Evolutionary conservation across 345 rosid species (phyloP).

Genomic region (Hypericum androsaemum): DNA sequence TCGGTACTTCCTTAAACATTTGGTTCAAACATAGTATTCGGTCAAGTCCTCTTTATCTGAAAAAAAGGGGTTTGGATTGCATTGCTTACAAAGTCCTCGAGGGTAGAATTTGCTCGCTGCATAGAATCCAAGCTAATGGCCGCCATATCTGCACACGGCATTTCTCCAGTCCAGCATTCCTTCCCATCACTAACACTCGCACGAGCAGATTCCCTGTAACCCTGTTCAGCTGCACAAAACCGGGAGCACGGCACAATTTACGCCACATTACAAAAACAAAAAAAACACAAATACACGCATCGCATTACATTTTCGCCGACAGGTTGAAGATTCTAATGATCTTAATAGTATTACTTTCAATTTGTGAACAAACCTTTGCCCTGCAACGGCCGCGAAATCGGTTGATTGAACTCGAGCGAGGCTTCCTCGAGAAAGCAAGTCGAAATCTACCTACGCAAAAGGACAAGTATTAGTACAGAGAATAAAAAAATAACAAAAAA

Average conservation of each 20-base stretch:
- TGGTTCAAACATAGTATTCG: too few species aligned
- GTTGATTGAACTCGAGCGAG: conserved; percentile 23
- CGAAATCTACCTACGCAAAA: conserved; percentile 33
- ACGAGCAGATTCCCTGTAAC: background rate
- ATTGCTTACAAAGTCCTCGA: conserved; percentile 73
- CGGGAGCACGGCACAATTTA: conserved; percentile 2
- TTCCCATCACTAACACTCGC: conserved; percentile 5
- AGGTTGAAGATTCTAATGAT: too few species aligned
- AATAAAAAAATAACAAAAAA: background rate
- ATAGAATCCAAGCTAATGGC: conserved; percentile 65
- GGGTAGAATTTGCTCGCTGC: conserved; percentile 88
- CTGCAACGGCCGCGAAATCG: conserved; percentile 7
- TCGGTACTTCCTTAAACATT: too few species aligned
- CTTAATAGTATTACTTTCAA: too few species aligned
- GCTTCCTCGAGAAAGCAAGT: conserved; percentile 37
- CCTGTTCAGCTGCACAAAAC: conserved; percentile 15
- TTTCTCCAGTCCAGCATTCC: conserved; percentile 2
- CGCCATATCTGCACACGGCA: conserved; percentile 21
- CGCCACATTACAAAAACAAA: too few species aligned
- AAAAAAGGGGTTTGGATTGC: background rate
- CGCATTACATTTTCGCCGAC: too few species aligned
- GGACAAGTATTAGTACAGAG: background rate
- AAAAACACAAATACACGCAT: too few species aligned
- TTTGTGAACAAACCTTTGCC: background rate
- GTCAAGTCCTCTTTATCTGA: background rate